These are phyloP conservation scores for Verticillium zaregamsianum DNA, from an alignment of 2,329 filamentous ascomycete genomes.

Conservation along the genomic window DNA sequence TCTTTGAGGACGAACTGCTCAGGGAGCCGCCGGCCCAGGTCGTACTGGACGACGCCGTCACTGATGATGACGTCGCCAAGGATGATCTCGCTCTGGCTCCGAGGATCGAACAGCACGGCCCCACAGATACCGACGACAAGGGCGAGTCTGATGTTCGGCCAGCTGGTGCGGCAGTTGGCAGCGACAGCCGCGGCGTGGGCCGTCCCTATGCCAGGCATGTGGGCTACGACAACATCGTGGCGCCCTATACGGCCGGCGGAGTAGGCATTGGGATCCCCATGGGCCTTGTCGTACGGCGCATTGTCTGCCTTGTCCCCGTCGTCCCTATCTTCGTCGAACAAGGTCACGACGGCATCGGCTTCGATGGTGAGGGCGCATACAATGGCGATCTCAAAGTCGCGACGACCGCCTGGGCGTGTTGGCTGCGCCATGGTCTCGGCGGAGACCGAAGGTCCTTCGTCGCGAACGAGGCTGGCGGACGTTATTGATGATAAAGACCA, in stretches of 20 bases:
- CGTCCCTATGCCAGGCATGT: conserved; percentile 24
- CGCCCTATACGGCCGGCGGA: conserved; percentile 16
- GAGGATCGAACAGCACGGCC: conserved; percentile 9
- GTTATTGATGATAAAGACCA: no score
- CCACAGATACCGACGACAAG: conserved; percentile 24
- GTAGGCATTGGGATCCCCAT: conserved; percentile 24
- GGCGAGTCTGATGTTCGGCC: conserved; percentile 13
- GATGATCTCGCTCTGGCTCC: conserved; percentile 10
- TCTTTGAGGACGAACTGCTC: no score
- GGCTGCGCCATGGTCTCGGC: no score
- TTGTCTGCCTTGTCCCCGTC: conserved; percentile 3
- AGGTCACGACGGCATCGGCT: conserved; percentile 11
- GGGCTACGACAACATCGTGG: conserved; percentile 23
- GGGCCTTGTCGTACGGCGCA: conserved; percentile 16
- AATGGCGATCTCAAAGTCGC: not conserved
- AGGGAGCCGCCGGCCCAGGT: conserved; percentile 20
- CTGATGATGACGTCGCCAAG: conserved; percentile 25
- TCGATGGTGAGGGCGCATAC: conserved; percentile 12
- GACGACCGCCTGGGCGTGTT: not conserved
- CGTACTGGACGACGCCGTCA: conserved; percentile 21
- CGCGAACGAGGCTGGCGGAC: no score
- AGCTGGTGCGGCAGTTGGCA: conserved; percentile 9
- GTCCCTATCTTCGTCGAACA: conserved; percentile 15
- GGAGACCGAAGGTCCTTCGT: no score
- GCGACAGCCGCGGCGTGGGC: conserved; percentile 15